phyloP scores from a whole-genome alignment of 2,329 filamentous ascomycete species.

The Fusarium hainanense region DNA sequence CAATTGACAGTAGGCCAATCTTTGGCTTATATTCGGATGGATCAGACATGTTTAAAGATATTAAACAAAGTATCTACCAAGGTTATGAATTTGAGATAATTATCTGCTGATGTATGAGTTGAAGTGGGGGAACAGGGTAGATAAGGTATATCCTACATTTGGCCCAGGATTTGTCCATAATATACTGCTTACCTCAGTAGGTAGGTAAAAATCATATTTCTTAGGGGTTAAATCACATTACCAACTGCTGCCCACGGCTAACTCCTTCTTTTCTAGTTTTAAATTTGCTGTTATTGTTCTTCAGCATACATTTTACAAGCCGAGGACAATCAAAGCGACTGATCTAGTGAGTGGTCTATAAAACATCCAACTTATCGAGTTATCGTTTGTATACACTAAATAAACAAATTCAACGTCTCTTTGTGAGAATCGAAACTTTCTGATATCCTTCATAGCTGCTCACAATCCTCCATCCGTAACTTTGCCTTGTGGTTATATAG shows the following conservation, averaged over 20 bases:
- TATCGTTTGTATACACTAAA: fast-evolving
- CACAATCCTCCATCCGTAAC: not conserved
- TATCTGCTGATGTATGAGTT: not conserved
- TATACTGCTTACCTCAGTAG: not conserved
- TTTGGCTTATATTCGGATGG: not conserved
- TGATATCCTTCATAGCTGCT: not conserved
- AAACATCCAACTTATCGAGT: no score
- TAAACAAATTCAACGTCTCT: not conserved
- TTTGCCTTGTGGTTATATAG: not conserved
- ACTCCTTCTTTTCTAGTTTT: not conserved
- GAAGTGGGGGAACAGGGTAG: conserved; percentile 15
- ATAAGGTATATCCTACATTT: not conserved
- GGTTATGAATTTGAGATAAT: not conserved
- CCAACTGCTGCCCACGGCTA: fast-evolving
- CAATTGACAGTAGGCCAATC: conserved; percentile 64
- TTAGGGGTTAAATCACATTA: not conserved
- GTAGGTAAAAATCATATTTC: not conserved
- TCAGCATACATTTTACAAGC: fast-evolving
- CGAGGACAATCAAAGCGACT: not conserved
- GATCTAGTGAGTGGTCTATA: not conserved
- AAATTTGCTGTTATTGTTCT: not conserved
- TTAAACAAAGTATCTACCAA: not conserved
- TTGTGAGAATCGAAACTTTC: not conserved
- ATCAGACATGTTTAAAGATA: conserved; percentile 4
- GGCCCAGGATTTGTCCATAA: not conserved